Base-by-base conservation (phyloP, 176 grass and related monocot species). In the Olyra latifolia region DNA sequence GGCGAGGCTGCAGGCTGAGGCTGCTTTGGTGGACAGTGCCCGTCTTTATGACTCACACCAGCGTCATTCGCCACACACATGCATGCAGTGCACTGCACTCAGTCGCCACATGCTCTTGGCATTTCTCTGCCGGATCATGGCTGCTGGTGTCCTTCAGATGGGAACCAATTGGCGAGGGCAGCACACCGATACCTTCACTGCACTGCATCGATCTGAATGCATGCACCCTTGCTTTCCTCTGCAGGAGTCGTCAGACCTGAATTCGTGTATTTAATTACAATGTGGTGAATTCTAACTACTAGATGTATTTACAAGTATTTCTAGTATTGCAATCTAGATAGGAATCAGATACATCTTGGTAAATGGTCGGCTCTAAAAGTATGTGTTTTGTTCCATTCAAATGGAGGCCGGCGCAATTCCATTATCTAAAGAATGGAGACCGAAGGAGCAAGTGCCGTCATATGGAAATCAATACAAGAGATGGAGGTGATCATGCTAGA, bases 11-110 rank as follows among this genome's bases (percentile, higher is more conserved):
- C 30, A 30, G 13, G 10, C 48, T 66, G 81, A 16, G 43, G 45
- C 2, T 35, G 57, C 24, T 65, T 25, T 15, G 67, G 17, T 76
- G 14, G 57, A 71, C 16, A 25, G 23, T 59, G 78, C 52, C 54
- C 72, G 11, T 65, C 81, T 84, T 80, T 84, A 11, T 88, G 87
- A 88, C 53, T 88, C 76, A 88, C 7, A 69, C 35, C 61, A 7
- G 20, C 1, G 86, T 88, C 81, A 88, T 76, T 32, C 43, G 24
- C 48, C 66, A 82, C n/a, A 23, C 10, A 58, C 32, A 35, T 35
- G 32, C 32, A 35, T 35, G 32, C 32, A 35, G 32, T 35, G 32
- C 32, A 35, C 4, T 35, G 32, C 32, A 35, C 32, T 24, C 17
- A 11, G 35, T 49, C 43, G 44, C 48, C 86, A 79, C 80, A 60